Conservation (phyloP, 2,329 filamentous ascomycete genomes). For the Sphaerulina populicola region DNA sequence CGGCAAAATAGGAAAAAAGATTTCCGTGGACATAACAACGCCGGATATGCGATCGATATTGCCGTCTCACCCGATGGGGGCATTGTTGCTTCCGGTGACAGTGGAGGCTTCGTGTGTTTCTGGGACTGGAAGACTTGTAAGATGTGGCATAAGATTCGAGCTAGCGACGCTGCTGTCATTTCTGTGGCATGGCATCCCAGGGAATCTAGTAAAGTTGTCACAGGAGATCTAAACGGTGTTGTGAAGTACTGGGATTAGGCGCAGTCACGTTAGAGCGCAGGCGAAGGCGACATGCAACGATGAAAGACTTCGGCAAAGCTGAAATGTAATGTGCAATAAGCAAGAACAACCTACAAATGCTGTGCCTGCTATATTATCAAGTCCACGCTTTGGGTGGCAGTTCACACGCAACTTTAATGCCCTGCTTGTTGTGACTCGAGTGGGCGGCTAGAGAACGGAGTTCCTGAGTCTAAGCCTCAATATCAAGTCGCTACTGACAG, state of each 20-base stretch:
- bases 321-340: too few relatives aligned
- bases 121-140: conserved; percentile 99
- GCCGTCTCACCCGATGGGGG: conserved; percentile 84
- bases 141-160: conserved; percentile 94
- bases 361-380: too few relatives aligned
- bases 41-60: conserved; percentile 85
- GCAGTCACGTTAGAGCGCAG: not conserved
- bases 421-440: too few relatives aligned
- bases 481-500: too few relatives aligned
- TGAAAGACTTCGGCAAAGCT: too few relatives aligned
- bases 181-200: conserved; percentile 94
- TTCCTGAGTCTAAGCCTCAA: too few relatives aligned
- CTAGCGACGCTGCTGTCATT: conserved; percentile 73
- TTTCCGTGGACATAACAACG: conserved; percentile 92
- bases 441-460: too few relatives aligned
- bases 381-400: too few relatives aligned
- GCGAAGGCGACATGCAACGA: too few relatives aligned
- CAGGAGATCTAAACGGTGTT: conserved; percentile 77
- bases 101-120: conserved; percentile 82
- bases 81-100: conserved; percentile 80
- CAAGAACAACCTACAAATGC: too few relatives aligned
- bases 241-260: conserved; percentile 85
- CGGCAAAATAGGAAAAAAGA: conserved; percentile 95
- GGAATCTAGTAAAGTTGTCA: conserved; percentile 88
- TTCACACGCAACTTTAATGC: too few relatives aligned